These are phyloP conservation scores for Hymenoscyphus salicellus DNA, from an alignment of 2,329 filamentous ascomycete genomes.

Conservation along the genomic window DNA sequence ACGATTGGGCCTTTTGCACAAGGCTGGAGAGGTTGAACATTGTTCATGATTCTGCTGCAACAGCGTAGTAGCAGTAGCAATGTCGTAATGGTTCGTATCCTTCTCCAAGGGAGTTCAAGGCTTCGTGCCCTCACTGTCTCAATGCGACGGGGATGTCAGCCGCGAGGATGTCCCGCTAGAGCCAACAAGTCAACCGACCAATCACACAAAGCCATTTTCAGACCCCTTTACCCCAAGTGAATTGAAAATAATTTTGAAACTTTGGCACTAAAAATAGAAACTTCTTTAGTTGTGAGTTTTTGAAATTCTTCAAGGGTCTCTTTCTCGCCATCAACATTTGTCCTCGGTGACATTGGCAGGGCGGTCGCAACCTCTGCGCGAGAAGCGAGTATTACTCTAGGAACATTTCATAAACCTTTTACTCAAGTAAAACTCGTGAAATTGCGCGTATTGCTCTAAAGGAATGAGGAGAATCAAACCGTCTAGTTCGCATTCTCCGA, in stretches of 20 bases:
- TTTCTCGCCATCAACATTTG: no score
- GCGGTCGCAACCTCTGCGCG: no score
- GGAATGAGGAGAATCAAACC: no score
- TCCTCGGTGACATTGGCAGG: no score
- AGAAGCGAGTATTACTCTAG: no score
- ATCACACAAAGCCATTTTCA: not conserved
- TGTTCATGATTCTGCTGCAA: conserved; percentile 32
- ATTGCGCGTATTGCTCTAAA: no score
- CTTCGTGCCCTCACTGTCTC: not conserved
- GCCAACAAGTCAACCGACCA: not conserved
- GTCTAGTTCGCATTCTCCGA: no score
- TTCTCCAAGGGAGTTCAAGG: not conserved
- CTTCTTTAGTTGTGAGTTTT: not conserved
- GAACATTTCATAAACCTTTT: no score
- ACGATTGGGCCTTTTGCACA: conserved; percentile 91
- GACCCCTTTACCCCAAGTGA: not conserved
- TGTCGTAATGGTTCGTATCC: not conserved
- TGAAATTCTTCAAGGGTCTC: no score
- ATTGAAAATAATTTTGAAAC: not conserved
- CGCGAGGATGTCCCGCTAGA: not conserved
- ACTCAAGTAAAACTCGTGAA: no score
- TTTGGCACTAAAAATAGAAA: not conserved
- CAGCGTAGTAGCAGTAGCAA: not conserved
- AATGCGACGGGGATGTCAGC: conserved; percentile 4
- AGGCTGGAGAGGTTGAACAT: conserved; percentile 73